Conservation (phyloP, 2,329 filamentous ascomycete genomes). For the Colletotrichum falcatum region DNA sequence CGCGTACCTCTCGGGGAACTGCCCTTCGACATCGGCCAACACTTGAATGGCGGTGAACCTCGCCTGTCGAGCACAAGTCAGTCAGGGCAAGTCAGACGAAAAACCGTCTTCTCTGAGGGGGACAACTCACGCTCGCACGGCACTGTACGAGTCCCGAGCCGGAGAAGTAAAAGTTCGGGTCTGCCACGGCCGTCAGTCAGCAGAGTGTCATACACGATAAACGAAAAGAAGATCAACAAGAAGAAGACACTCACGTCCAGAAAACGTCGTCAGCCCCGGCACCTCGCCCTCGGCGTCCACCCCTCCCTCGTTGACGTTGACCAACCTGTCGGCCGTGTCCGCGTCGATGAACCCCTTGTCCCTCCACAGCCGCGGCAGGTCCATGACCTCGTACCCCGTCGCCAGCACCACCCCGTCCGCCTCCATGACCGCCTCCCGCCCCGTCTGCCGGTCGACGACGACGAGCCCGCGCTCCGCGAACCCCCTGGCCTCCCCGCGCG, state of each 20-base stretch:
- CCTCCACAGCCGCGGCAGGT: slow-evolving; percentile 46
- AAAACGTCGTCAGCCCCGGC: slow-evolving; percentile 14
- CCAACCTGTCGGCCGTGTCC: slow-evolving; percentile 21
- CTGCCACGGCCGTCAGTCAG: slow-evolving; percentile 1
- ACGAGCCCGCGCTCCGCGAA: slow-evolving; percentile 47
- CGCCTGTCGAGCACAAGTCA: slow-evolving; percentile 3
- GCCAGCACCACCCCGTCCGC: slow-evolving; percentile 58
- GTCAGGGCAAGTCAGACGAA: background rate
- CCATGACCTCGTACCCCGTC: slow-evolving; percentile 57
- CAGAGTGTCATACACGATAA: background rate
- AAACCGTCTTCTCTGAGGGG: background rate
- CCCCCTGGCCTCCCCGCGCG: slow-evolving; percentile 44
- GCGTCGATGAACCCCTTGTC: slow-evolving; percentile 27
- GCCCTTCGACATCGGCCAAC: slow-evolving; percentile 23
- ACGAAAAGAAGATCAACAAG: background rate
- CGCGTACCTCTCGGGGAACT: slow-evolving; percentile 27
- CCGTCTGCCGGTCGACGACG: slow-evolving; percentile 46
- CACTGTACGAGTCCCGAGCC: background rate
- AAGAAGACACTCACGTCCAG: slow-evolving; percentile 29
- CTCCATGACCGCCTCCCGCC: slow-evolving; percentile 44
- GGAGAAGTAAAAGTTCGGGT: slow-evolving; percentile 34
- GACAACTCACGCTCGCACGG: slow-evolving; percentile 18
- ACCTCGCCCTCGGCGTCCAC: slow-evolving; percentile 33
- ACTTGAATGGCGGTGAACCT: slow-evolving; percentile 26
- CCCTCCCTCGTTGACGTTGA: slow-evolving; percentile 10